These are phyloP conservation scores for Lactarius trivialis DNA, from an alignment of 768 basidiomycete genomes.

Conservation along the genomic window DNA sequence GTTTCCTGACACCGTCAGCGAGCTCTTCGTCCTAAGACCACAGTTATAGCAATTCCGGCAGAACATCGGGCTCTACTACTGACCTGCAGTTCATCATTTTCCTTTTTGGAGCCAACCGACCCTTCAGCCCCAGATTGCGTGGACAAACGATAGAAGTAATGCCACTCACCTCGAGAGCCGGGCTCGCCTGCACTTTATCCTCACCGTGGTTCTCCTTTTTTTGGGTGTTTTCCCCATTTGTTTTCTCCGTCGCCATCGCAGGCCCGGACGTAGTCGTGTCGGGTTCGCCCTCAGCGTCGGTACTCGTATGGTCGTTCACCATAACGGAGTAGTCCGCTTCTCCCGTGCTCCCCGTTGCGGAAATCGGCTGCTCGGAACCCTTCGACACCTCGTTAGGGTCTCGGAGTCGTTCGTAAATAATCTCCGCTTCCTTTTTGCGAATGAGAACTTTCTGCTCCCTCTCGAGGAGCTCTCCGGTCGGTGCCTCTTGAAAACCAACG, in stretches of 20 bases:
- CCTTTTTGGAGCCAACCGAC: not conserved
- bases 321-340: constrained; percentile 9
- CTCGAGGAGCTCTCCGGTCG: constrained; percentile 12
- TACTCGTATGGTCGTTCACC: constrained; percentile 16
- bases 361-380: not conserved
- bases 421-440: constrained; percentile 19
- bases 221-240: constrained; percentile 9
- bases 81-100: constrained; percentile 20
- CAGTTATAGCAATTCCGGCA: not conserved
- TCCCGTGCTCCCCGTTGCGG: constrained; percentile 2
- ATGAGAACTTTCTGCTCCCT: constrained; percentile 8
- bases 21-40: constrained; percentile 13
- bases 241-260: not conserved
- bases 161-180: constrained; percentile 13
- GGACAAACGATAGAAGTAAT: not conserved
- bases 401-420: constrained; percentile 9
- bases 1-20: constrained; percentile 19
- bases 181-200: constrained; percentile 8
- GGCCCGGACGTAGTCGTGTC: constrained; percentile 15
- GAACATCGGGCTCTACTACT: not conserved
- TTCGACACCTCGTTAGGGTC: constrained; percentile 1
- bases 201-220: not conserved
- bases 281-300: constrained; percentile 17
- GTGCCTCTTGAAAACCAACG: constrained; percentile 16
- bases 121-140: not conserved